Conservation (phyloP, 2,329 filamentous ascomycete species). For the Trichoderma atroviride region DNA sequence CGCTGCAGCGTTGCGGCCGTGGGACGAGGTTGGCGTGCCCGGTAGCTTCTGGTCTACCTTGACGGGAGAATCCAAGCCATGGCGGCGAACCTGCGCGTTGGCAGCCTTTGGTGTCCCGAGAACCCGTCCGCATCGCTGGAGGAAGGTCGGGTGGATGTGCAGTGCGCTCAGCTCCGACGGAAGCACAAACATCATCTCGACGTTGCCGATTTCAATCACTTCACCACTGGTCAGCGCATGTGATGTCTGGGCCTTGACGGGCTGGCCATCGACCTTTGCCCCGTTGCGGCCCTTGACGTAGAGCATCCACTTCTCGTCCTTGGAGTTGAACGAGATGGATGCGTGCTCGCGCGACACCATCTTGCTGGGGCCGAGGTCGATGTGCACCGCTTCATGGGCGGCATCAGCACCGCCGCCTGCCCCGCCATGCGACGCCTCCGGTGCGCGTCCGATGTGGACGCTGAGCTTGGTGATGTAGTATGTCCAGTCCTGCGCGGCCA, state of each 20-base stretch:
- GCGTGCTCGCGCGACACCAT: constrained; percentile 78
- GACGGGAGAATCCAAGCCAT: constrained; percentile 59
- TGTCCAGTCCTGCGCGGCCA: constrained; percentile 80
- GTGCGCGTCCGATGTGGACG: constrained; percentile 74
- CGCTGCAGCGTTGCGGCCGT: constrained; percentile 32
- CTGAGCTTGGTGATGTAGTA: constrained; percentile 78
- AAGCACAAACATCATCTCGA: constrained; percentile 99
- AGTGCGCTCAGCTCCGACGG: constrained; percentile 70
- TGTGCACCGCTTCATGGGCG: constrained; percentile 65
- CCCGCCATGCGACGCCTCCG: constrained; percentile 49
- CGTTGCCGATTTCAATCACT: constrained; percentile 86
- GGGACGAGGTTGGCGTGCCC: constrained; percentile 60
- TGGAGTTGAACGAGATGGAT: constrained; percentile 70
- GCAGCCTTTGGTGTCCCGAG: constrained; percentile 35
- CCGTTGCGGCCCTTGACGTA: constrained; percentile 90
- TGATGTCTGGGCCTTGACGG: constrained; percentile 67
- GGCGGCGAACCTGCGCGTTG: constrained; percentile 36
- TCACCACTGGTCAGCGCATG: constrained; percentile 78
- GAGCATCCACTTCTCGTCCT: constrained; percentile 77
- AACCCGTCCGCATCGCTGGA: constrained; percentile 65
- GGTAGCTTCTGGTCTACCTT: constrained; percentile 63
- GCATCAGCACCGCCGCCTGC: constrained; percentile 47
- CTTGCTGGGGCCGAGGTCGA: constrained; percentile 85
- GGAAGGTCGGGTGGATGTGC: constrained; percentile 68
- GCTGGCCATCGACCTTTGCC: constrained; percentile 76